Evolutionary conservation across 2,329 filamentous ascomycete species (phyloP).

Genomic region (Aspergillus sp.): DNA sequence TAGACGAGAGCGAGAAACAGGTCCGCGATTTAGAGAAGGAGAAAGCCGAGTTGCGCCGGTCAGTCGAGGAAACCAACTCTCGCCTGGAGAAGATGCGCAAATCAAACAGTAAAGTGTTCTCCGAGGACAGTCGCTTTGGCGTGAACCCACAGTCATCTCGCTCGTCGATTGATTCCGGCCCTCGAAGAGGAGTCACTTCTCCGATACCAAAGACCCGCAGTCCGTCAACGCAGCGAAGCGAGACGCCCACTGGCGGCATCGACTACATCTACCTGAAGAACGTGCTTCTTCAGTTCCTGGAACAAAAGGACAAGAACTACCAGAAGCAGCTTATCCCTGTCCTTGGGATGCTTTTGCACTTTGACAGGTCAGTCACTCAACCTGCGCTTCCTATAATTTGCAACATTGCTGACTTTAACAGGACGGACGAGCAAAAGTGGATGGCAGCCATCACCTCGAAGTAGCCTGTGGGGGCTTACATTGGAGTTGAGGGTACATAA

Average conservation of each 20-base stretch:
- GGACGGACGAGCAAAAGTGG: constrained; percentile 85
- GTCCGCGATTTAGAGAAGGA: constrained; percentile 83
- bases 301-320: constrained; percentile 70
- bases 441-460: constrained; percentile 69
- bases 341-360: constrained; percentile 67
- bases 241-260: constrained; percentile 47
- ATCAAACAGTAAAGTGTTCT: constrained; percentile 61
- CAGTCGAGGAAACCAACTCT: constrained; percentile 76
- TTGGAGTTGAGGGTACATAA: constrained; percentile 25
- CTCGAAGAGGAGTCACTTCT: constrained; percentile 51
- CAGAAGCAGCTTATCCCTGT: constrained; percentile 70
- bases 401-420: constrained; percentile 34
- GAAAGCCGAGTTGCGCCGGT: constrained; percentile 72
- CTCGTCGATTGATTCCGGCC: constrained; percentile 62
- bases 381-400: background rate
- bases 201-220: constrained; percentile 48
- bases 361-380: constrained; percentile 58
- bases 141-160: constrained; percentile 58
- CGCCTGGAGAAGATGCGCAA: constrained; percentile 81
- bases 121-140: constrained; percentile 61
- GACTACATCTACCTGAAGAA: constrained; percentile 71
- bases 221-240: constrained; percentile 37
- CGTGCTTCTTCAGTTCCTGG: constrained; percentile 67
- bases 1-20: constrained; percentile 87
- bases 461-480: constrained; percentile 28